These are phyloP conservation scores for Tripterygium wilfordii DNA, from an alignment of 177 flowering plant genomes.

Conservation along the genomic window DNA sequence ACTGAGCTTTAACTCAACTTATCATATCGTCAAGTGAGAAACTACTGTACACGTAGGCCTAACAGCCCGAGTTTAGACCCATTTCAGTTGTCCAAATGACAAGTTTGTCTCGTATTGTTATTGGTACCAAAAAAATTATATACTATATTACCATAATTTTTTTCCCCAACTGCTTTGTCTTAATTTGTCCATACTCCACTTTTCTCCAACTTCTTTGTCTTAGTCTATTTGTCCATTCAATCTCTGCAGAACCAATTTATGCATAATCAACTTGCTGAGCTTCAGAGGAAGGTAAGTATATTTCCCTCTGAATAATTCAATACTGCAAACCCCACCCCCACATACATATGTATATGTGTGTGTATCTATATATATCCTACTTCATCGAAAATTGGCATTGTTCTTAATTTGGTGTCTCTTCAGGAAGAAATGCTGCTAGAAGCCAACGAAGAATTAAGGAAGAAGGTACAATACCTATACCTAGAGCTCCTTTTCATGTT, in stretches of 20 bases:
- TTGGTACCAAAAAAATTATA: too few relatives aligned
- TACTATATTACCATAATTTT: too few relatives aligned
- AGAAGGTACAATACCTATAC: slow-evolving; percentile 24
- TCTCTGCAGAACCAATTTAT: slow-evolving; percentile 36
- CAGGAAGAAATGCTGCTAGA: slow-evolving; percentile 39
- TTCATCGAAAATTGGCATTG: neutral
- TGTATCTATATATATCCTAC: neutral
- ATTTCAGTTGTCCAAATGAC: too few relatives aligned
- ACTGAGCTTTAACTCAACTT: too few relatives aligned
- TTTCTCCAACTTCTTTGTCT: neutral
- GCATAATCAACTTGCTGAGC: slow-evolving; percentile 39
- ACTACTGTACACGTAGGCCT: too few relatives aligned
- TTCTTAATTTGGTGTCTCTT: too few relatives aligned
- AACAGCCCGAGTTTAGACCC: too few relatives aligned
- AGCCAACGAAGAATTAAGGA: slow-evolving; percentile 23
- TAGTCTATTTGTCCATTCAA: too few relatives aligned
- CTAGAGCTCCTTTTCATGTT: neutral
- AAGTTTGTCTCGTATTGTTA: too few relatives aligned
- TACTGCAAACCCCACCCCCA: too few relatives aligned
- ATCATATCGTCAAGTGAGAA: too few relatives aligned
- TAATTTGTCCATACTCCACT: neutral
- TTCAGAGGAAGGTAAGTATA: slow-evolving; percentile 38
- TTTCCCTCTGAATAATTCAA: too few relatives aligned
- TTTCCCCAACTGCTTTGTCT: neutral
- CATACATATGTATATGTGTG: neutral